Evolutionary conservation across 768 basidiomycete genomes (phyloP).

Genomic region (Glaciozyma antarctica): DNA sequence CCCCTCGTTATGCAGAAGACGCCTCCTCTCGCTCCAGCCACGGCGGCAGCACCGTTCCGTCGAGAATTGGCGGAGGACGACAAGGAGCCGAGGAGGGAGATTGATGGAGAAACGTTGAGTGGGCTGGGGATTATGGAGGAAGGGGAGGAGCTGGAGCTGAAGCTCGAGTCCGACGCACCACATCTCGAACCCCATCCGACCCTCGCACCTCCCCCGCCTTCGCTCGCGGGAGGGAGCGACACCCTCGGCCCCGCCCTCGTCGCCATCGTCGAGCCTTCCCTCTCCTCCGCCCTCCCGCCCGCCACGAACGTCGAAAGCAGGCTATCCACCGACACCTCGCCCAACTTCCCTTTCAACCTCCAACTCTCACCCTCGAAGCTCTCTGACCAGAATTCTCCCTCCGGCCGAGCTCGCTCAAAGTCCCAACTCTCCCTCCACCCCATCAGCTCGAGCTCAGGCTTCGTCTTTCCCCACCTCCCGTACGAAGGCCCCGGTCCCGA

Average conservation of each 20-base stretch:
- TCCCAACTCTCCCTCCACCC: not conserved
- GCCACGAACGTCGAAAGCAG: not conserved
- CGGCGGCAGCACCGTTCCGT: constrained; percentile 40
- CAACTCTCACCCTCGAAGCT: not conserved
- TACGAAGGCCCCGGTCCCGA: not conserved
- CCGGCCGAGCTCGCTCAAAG: not conserved
- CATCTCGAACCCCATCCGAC: not conserved
- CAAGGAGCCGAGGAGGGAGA: constrained; percentile 9
- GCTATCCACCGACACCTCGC: not conserved
- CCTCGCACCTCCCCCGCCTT: not conserved
- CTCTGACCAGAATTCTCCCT: not conserved
- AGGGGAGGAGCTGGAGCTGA: constrained; percentile 3
- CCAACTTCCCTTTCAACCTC: not conserved
- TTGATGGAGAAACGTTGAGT: not conserved
- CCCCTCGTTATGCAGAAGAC: too few species aligned
- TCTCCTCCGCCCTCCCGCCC: not conserved
- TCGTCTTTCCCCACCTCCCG: not conserved
- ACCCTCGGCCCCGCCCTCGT: not conserved
- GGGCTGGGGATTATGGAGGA: not conserved
- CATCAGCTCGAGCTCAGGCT: not conserved
- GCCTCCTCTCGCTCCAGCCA: not conserved
- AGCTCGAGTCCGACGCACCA: not conserved
- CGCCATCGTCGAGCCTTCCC: not conserved
- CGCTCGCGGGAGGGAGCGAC: constrained; percentile 5
- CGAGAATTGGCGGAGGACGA: constrained; percentile 41